Conservation (phyloP, 1,284 basidiomycete genomes). For the Ceratobasidium papillatum region DNA sequence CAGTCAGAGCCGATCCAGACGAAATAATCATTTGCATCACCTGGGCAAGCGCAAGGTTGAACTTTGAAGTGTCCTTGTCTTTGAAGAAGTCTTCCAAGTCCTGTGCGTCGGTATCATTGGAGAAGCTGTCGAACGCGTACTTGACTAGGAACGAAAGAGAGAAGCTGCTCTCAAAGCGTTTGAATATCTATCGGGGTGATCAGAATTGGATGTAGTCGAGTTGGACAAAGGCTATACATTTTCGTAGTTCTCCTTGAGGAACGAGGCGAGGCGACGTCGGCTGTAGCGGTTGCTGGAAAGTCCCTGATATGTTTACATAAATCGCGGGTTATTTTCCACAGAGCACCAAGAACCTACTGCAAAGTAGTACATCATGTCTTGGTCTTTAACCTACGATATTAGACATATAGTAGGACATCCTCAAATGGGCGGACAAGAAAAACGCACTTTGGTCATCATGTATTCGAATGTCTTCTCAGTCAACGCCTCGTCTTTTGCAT, state of each 20-base stretch:
- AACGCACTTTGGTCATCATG: conserved; percentile 54
- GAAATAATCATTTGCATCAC: conserved; percentile 30
- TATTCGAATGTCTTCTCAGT: conserved; percentile 67
- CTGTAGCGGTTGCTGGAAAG: conserved; percentile 58
- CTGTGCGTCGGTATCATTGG: conserved; percentile 72
- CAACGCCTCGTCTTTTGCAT: conserved; percentile 54
- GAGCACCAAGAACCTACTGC: background rate
- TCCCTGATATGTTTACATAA: no score
- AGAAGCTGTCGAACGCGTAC: conserved; percentile 68
- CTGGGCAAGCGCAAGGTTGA: conserved; percentile 58
- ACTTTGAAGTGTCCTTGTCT: conserved; percentile 57
- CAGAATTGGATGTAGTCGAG: background rate
- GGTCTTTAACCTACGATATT: conserved; percentile 59
- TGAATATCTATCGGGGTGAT: conserved; percentile 61
- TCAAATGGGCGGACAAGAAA: conserved; percentile 61
- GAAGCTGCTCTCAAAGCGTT: conserved; percentile 74
- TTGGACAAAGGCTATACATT: conserved; percentile 56
- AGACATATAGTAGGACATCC: no score
- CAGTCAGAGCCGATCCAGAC: background rate
- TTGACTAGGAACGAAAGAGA: conserved; percentile 60
- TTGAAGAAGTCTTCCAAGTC: conserved; percentile 74
- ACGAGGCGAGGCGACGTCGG: conserved; percentile 52
- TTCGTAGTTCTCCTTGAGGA: conserved; percentile 68
- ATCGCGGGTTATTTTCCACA: background rate
- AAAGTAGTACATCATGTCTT: conserved; percentile 70